A percentile compares a stretch with the other conserved stretches of the same genome.
These are phyloP conservation scores for Fragilariopsis cylindrus DNA, from an alignment of 108 stramenopile species.

Conservation along the genomic window DNA sequence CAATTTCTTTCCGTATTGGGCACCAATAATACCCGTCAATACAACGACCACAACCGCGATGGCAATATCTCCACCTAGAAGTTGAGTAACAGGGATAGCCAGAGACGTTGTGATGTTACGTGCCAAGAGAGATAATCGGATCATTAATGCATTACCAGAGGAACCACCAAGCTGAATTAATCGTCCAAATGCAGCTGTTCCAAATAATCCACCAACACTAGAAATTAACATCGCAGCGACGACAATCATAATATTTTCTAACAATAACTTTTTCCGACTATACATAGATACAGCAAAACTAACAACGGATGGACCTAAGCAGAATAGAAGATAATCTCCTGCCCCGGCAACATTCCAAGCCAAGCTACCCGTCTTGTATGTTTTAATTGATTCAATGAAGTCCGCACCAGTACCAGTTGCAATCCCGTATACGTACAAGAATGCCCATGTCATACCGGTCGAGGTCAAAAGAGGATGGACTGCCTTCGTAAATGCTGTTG, in stretches of 20 bases:
- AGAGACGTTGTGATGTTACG: constrained; percentile 91
- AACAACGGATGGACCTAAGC: constrained; percentile 81
- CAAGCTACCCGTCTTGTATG: constrained; percentile 74
- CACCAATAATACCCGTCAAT: constrained; percentile 89
- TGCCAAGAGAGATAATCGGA: constrained; percentile 76
- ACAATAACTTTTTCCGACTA: constrained; percentile 55
- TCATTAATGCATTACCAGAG: constrained; percentile 24
- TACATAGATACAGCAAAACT: constrained; percentile 77
- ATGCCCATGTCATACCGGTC: constrained; percentile 35
- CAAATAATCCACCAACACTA: constrained; percentile 72
- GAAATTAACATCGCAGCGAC: constrained; percentile 54
- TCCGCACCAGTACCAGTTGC: constrained; percentile 42
- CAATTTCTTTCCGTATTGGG: constrained; percentile 79
- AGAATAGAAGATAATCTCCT: constrained; percentile 71
- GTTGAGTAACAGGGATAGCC: constrained; percentile 82
- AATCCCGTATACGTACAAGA: constrained; percentile 20
- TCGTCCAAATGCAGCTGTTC: constrained; percentile 68
- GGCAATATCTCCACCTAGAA: constrained; percentile 84
- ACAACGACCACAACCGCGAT: constrained; percentile 87
- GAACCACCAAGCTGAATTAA: constrained; percentile 52
- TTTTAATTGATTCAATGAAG: constrained; percentile 50
- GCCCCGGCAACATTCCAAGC: constrained; percentile 56
- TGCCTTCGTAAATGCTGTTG: constrained; percentile 54
- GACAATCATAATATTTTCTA: constrained; percentile 71
- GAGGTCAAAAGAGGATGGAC: constrained; percentile 80